These are phyloP conservation scores for Blumeria hordei DNA, from an alignment of 2,329 filamentous ascomycete species.

Conservation along the genomic window DNA sequence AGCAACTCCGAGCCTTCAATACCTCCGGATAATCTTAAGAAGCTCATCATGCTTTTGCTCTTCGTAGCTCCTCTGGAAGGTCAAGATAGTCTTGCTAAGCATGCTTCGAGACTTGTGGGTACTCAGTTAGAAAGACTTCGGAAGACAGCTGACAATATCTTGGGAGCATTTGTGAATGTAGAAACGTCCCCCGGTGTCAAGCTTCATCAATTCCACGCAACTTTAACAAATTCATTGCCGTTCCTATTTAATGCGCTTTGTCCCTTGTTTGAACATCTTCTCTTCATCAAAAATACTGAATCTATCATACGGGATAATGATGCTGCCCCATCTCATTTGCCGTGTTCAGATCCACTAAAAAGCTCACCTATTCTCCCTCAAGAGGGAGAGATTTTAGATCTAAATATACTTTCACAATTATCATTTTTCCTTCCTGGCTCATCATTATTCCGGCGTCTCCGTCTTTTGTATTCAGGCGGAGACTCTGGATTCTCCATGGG, in stretches of 20 bases:
- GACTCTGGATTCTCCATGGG: slow-evolving; percentile 55
- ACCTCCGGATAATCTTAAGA: slow-evolving; percentile 47
- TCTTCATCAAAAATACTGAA: slow-evolving; percentile 49
- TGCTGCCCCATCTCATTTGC: slow-evolving; percentile 2
- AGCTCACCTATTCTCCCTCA: slow-evolving; percentile 23
- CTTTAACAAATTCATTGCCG: slow-evolving; percentile 35
- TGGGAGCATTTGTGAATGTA: slow-evolving; percentile 39
- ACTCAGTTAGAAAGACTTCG: slow-evolving; percentile 32
- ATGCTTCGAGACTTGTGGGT: slow-evolving; percentile 30
- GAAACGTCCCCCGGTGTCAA: slow-evolving; percentile 39
- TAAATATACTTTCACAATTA: slow-evolving; percentile 41
- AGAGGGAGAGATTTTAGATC: slow-evolving; percentile 36
- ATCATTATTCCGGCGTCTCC: slow-evolving; percentile 38
- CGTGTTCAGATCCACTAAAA: slow-evolving; percentile 6
- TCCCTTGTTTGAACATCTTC: slow-evolving; percentile 48
- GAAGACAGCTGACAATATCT: slow-evolving; percentile 35
- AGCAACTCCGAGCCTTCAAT: slow-evolving; percentile 41
- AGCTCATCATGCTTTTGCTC: slow-evolving; percentile 44
- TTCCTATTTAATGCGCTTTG: slow-evolving; percentile 44
- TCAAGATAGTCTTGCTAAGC: slow-evolving; percentile 38
- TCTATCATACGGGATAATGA: slow-evolving; percentile 21
- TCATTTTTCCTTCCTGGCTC: slow-evolving; percentile 47
- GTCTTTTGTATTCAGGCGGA: slow-evolving; percentile 44
- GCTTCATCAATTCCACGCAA: slow-evolving; percentile 33
- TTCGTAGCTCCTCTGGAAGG: slow-evolving; percentile 38